Evolutionary conservation across 140 eudicot species (phyloP).

Genomic region (Oenanthe javanica): DNA sequence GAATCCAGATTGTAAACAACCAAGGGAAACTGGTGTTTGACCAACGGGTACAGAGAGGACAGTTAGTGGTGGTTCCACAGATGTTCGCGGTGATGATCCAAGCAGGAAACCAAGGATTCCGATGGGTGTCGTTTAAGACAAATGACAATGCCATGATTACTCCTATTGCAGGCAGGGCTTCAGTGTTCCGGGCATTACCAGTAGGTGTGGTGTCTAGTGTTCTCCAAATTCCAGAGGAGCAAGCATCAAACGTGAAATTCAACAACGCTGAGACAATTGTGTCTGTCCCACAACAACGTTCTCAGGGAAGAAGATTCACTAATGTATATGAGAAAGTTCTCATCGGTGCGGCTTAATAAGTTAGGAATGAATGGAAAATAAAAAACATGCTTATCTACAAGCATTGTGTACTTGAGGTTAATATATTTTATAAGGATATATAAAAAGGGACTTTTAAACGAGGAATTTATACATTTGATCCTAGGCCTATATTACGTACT

Average conservation of each 20-base stretch:
- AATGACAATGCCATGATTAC: constrained; percentile 58
- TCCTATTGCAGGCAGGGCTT: constrained; percentile 53
- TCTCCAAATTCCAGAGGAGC: constrained; percentile 41
- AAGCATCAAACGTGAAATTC: constrained; percentile 50
- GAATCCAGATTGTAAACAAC: constrained; percentile 61
- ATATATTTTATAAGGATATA: neutral
- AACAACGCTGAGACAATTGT: constrained; percentile 42
- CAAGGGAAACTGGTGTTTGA: constrained; percentile 49
- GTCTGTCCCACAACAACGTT: constrained; percentile 17
- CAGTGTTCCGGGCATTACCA: constrained; percentile 50
- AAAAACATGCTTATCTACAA: neutral
- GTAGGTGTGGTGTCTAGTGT: constrained; percentile 37
- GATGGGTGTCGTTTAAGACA: constrained; percentile 65
- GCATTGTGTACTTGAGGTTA: neutral
- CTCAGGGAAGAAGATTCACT: neutral
- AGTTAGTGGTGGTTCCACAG: constrained; percentile 67
- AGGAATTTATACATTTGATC: no score
- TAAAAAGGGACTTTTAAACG: no score
- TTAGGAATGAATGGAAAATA: neutral
- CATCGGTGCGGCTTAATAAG: neutral
- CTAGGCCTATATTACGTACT: no score
- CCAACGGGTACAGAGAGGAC: constrained; percentile 36
- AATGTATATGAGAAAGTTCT: neutral
- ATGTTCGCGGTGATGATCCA: constrained; percentile 50
- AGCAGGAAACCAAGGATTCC: constrained; percentile 57